phyloP scores from a whole-genome alignment of 495 filamentous ascomycete species.

The Extremus antarcticus region DNA sequence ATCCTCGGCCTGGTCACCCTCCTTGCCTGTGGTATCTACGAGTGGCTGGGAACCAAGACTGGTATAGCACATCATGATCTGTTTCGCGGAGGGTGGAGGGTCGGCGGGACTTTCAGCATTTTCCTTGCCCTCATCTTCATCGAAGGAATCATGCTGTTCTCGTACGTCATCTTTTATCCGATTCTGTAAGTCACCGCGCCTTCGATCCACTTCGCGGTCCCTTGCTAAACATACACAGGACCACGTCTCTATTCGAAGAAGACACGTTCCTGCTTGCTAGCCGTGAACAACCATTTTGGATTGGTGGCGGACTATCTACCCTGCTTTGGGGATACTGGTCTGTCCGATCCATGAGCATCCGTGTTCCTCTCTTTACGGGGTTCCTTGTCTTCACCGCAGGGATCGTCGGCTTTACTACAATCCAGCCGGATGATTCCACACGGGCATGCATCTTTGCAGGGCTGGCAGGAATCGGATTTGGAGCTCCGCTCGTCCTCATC shows the following conservation, averaged over 20 bases:
- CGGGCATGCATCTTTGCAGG: not conserved
- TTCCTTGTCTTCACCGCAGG: not conserved
- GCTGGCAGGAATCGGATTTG: conserved; percentile 1
- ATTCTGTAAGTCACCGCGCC: not conserved
- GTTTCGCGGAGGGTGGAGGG: conserved; percentile 2
- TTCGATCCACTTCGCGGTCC: not conserved
- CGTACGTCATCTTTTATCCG: conserved; percentile 1
- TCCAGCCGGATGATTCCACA: not conserved
- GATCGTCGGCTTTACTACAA: not conserved
- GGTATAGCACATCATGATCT: conserved; percentile 10
- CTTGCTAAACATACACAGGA: too few relatives aligned
- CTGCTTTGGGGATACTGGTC: not conserved
- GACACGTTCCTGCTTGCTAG: not conserved
- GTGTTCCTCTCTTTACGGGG: not conserved
- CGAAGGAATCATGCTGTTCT: conserved; percentile 11
- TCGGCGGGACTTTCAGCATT: conserved; percentile 8
- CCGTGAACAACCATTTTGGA: not conserved
- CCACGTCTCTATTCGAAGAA: not conserved
- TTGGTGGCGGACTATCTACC: not conserved
- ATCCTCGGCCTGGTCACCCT: conserved; percentile 7
- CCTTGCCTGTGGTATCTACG: conserved; percentile 7
- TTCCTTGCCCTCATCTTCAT: conserved; percentile 4
- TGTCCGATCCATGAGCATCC: not conserved
- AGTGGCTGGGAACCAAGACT: conserved; percentile 10
- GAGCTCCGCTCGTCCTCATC: conserved; percentile 1